Base-by-base conservation (phyloP, 2,329 filamentous ascomycete species). In the Penicillium sp. region DNA sequence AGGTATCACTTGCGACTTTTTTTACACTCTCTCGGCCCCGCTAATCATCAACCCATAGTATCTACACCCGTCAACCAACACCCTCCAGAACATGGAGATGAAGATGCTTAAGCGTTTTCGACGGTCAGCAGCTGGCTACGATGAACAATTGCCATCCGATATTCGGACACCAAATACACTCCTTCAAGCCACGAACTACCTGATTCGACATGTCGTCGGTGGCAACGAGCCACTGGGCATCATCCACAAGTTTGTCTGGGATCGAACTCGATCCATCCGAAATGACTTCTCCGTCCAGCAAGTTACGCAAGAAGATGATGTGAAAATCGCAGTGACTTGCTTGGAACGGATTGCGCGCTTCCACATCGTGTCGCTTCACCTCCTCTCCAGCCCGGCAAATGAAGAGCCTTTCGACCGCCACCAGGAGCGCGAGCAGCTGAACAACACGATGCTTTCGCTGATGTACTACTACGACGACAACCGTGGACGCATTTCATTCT, bases 211-310 rank as follows among this genome's bases (percentile, higher is more conserved):
- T 58, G 69, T 86, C 8, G 69, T 86, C 49, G 74, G 74, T 36
- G 77, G 81, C 25, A 67, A 71, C 20, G 74, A 79, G 16, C 69
- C 73, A 28, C 70, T 83, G 45, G 76, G 72, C 1, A 65, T 75
- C n/a, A 76, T 84, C 11, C 81, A 86, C 61, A 79, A 80, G 54
- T 87, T 85, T 65, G 77, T 86, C 24, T 87, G 84, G 84, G 83
- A 86, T 63, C 77, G 84, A 16, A 85, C 83, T 30, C 77, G 84
- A 42, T 83, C 81, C 5, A 80, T 87, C 51, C 79, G 84, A 36
- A 86, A 86, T 61, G 84, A 87, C 63, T 82, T 86, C 45, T 82
- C 81, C 2, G 84, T 85, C 18, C 82, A 85, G 64, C 79, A 82
- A 61, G 70, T 85, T 51, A 79, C 78, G 7, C 80, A 79, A 54